These are phyloP conservation scores for Populus tomentosa DNA, from an alignment of 441 rosid species.

Conservation along the genomic window DNA sequence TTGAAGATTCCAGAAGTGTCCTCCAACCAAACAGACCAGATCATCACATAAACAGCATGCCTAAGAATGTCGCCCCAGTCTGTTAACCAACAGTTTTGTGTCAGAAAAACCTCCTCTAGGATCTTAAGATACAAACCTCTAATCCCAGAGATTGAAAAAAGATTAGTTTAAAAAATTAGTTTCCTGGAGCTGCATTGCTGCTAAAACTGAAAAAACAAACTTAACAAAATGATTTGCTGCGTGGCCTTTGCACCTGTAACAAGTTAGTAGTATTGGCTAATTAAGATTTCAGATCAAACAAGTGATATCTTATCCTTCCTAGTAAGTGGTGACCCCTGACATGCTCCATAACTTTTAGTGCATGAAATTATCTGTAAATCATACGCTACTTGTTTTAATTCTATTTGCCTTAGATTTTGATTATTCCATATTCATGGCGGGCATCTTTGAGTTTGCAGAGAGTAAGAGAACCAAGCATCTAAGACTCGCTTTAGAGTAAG, in stretches of 20 bases:
- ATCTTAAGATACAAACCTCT: no score
- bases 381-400: not conserved
- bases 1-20: no score
- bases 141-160: no score
- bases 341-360: not conserved
- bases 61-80: no score
- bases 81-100: no score
- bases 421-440: slow-evolving; percentile 27
- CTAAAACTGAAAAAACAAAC: not conserved
- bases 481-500: slow-evolving; percentile 47
- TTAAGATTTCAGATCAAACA: not conserved
- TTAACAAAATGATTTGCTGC: not conserved
- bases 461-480: slow-evolving; percentile 36
- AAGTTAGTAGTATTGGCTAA: not conserved
- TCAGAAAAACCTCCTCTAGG: no score
- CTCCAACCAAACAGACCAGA: no score
- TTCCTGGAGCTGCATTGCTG: not conserved
- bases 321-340: not conserved
- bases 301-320: not conserved
- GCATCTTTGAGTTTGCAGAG: slow-evolving; percentile 43
- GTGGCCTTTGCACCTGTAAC: not conserved
- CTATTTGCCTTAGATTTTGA: slow-evolving; percentile 3
- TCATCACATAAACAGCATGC: no score
- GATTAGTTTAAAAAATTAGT: not conserved
- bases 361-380: not conserved